Evolutionary conservation across 2,329 filamentous ascomycete genomes (phyloP), one percentile per base, ranked within the genome.

Genomic region (Ambrosiella beaveri): DNA sequence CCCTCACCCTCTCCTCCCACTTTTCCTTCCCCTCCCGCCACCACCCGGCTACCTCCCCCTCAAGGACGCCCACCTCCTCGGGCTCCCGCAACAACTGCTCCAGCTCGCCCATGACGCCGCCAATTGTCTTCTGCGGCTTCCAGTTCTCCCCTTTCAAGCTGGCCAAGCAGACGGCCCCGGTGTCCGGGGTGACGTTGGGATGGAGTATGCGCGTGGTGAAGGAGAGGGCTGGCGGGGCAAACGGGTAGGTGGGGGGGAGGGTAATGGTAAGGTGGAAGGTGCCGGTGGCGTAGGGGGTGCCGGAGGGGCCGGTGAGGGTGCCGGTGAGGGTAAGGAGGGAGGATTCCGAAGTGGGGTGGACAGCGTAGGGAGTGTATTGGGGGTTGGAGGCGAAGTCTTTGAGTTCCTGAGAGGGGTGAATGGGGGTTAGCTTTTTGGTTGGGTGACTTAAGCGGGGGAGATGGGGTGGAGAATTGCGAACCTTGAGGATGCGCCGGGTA

Each of bases 181-280:
- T 71, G 73, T 97, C 97, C 65, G 88, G 95, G 83, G 98, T 98
- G 88, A 98, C 98, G 77, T 98, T 98, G 68, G 93, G 93, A 77
- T 98, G 93, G 73, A 98, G 98, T 78, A 98, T 97, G 70, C 91
- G 86, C 64, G 93, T 98, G 67, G 89, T 97, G 81, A 98, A 98
- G 85, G 96, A 96, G 75, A 98, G 90, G 82, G 98, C 98, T 66
- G 93, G 93, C 63, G 93, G 93, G 85, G 98, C 98, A 81, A 98
- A 98, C 47, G 93, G 93, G 75, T 98, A 98, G 79, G 98, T 93
- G 79, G 93, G 98, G 65, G 93, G 93, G 80, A 98, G 97, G 76
- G 96, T 89, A 70, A 98, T 98, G 66, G 86, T 85, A 61, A 96
- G 72, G 63, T 80, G 79, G 78, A 88, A 96, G 63, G 73, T 74